Evolutionary conservation across 2,329 filamentous ascomycete genomes (phyloP).

Genomic region (Hypoxylon sp.): DNA sequence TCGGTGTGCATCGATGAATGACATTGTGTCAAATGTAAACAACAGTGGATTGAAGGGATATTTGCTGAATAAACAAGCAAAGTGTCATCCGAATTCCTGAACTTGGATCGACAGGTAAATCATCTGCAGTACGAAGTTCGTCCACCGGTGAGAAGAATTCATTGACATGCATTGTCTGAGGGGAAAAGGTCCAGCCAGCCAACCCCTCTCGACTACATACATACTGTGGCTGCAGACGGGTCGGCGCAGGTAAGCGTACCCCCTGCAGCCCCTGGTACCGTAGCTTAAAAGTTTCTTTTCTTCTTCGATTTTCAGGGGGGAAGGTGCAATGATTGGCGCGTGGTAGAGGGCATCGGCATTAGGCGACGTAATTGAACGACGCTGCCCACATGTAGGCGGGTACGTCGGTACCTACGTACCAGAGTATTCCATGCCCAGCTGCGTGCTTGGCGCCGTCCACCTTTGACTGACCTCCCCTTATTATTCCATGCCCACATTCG

Average conservation of each 20-base stretch:
- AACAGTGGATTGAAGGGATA: neutral
- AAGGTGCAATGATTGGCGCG: constrained; percentile 32
- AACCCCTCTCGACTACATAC: constrained; percentile 11
- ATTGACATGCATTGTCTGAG: constrained; percentile 20
- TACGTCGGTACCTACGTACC: constrained; percentile 33
- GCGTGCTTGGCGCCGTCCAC: neutral
- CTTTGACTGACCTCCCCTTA: constrained; percentile 28
- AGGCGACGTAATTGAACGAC: constrained; percentile 37
- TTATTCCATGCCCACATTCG: constrained; percentile 14
- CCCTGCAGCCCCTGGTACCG: too few relatives aligned
- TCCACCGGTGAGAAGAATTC: constrained; percentile 19
- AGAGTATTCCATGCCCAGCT: constrained; percentile 3
- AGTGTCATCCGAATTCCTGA: neutral
- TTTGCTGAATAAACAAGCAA: neutral
- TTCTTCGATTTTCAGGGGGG: constrained; percentile 34
- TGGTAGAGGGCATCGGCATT: constrained; percentile 33
- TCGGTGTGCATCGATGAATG: neutral
- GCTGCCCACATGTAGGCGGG: constrained; percentile 28
- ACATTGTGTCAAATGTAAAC: neutral
- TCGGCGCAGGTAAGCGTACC: neutral
- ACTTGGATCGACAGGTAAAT: constrained; percentile 1
- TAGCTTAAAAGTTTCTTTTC: constrained; percentile 14
- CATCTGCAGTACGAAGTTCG: neutral
- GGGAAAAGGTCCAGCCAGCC: constrained; percentile 10
- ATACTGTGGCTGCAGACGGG: neutral